Conservation (phyloP, 116 monocot genomes). For the Iris pallida region DNA sequence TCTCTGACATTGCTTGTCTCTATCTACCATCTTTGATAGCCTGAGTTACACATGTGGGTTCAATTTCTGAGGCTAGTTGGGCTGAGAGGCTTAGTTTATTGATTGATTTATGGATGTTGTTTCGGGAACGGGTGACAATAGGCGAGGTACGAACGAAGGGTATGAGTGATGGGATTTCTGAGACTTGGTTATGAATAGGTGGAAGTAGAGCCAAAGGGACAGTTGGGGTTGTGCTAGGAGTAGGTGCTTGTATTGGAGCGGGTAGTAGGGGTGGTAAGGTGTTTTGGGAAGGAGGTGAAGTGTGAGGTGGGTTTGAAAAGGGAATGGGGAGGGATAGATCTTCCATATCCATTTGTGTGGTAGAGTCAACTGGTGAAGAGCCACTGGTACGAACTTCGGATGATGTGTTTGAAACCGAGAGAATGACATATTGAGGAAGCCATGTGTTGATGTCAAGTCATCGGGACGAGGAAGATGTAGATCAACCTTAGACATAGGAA, state of each 20-base stretch:
- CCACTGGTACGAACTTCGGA: neutral
- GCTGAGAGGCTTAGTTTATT: neutral
- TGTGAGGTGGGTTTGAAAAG: no score
- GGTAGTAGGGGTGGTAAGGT: no score
- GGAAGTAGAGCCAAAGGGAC: neutral
- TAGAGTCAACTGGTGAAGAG: neutral
- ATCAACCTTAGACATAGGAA: neutral
- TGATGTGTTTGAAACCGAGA: neutral
- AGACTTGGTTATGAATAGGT: neutral
- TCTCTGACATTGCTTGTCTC: neutral
- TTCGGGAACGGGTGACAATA: neutral
- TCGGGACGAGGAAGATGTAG: no score
- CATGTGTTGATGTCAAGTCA: no score
- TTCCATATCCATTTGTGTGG: neutral
- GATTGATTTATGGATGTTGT: neutral
- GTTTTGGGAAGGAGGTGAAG: no score
- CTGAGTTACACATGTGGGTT: neutral
- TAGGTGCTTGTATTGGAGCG: neutral
- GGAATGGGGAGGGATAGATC: no score
- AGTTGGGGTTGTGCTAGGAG: neutral
- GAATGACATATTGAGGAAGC: neutral
- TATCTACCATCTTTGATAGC: neutral
- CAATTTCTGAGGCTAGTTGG: neutral
- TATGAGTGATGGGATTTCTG: neutral
- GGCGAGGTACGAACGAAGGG: neutral